Conservation (phyloP, 164 flowering plant species). For the Liquidambar formosana region DNA sequence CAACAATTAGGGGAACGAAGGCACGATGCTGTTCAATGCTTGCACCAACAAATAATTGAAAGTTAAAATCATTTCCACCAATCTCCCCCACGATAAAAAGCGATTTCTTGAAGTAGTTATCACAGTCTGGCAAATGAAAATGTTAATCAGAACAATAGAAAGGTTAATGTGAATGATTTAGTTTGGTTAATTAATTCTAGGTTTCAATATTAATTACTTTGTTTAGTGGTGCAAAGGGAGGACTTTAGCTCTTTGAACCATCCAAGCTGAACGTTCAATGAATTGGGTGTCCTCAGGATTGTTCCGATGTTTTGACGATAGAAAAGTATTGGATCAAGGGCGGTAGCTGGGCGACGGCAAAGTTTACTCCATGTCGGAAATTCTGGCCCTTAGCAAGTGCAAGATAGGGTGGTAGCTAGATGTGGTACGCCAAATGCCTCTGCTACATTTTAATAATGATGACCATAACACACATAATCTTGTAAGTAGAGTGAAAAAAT, state of each 20-base stretch:
- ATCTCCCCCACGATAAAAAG: slow-evolving; percentile 72
- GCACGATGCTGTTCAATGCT: slow-evolving; percentile 26
- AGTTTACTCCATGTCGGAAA: slow-evolving; percentile 43
- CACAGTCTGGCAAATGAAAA: too few relatives aligned
- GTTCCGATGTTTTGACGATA: slow-evolving; percentile 10
- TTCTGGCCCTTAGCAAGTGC: slow-evolving; percentile 14
- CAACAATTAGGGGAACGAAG: slow-evolving; percentile 38
- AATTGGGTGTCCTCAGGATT: slow-evolving; percentile 33
- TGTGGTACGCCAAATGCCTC: slow-evolving; percentile 52
- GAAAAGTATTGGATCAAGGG: slow-evolving; percentile 40
- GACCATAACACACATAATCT: too few relatives aligned
- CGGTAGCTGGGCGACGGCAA: slow-evolving; percentile 66
- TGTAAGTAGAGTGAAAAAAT: too few relatives aligned
- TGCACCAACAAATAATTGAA: slow-evolving; percentile 21
- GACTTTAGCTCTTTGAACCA: slow-evolving; percentile 57
- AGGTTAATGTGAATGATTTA: background rate
- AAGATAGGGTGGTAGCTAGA: slow-evolving; percentile 49
- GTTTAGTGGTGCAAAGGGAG: slow-evolving; percentile 35
- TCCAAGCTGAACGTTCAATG: slow-evolving; percentile 42
- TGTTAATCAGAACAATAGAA: background rate
- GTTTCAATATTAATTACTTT: slow-evolving; percentile 26
- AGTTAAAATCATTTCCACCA: slow-evolving; percentile 65
- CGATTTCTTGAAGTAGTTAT: slow-evolving; percentile 34
- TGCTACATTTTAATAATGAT: slow-evolving; percentile 33
- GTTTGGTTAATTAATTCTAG: background rate